These are phyloP conservation scores for Globisporangium perplexum DNA, from an alignment of 352 stramenopile genomes.

Conservation along the genomic window DNA sequence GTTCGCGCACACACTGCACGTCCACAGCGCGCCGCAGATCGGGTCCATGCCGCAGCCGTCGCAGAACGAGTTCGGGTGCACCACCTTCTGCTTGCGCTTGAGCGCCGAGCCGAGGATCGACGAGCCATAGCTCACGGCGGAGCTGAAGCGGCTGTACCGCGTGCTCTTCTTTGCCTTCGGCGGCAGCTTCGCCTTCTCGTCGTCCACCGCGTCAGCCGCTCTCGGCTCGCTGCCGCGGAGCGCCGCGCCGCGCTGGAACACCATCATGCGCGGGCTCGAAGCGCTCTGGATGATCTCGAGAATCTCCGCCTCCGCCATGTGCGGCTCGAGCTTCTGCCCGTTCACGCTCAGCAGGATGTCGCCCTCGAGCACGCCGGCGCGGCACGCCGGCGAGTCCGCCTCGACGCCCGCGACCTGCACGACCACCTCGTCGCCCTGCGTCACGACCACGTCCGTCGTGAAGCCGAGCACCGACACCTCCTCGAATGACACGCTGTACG, in stretches of 20 bases:
- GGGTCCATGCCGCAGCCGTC: constrained; percentile 69
- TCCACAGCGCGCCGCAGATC: constrained; percentile 59
- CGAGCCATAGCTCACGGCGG: constrained; percentile 52
- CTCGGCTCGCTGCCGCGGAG: constrained; percentile 23
- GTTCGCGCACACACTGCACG: constrained; percentile 63
- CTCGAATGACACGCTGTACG: constrained; percentile 61
- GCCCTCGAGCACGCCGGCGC: constrained; percentile 45
- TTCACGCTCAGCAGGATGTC: constrained; percentile 65
- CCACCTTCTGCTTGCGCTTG: constrained; percentile 61
- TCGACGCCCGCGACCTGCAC: constrained; percentile 56
- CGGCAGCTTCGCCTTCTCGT: background rate
- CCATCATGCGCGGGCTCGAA: constrained; percentile 38
- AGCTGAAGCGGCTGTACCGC: constrained; percentile 48
- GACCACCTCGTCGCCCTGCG: constrained; percentile 39
- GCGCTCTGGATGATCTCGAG: constrained; percentile 53
- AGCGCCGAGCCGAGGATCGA: constrained; percentile 58
- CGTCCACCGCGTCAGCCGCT: constrained; percentile 13
- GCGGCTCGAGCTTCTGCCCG: constrained; percentile 43
- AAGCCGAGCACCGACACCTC: constrained; percentile 45
- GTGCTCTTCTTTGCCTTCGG: constrained; percentile 29
- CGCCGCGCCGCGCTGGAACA: constrained; percentile 41
- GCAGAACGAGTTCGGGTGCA: constrained; percentile 62
- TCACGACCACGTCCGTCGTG: constrained; percentile 43
- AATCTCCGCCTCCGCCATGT: constrained; percentile 59
- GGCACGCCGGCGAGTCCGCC: constrained; percentile 39